Percentiles rank a stretch among this genome's conserved stretches.
Evolutionary conservation across 2,329 filamentous ascomycete genomes (phyloP).

Genomic region (Hyphodiscus sp.): DNA sequence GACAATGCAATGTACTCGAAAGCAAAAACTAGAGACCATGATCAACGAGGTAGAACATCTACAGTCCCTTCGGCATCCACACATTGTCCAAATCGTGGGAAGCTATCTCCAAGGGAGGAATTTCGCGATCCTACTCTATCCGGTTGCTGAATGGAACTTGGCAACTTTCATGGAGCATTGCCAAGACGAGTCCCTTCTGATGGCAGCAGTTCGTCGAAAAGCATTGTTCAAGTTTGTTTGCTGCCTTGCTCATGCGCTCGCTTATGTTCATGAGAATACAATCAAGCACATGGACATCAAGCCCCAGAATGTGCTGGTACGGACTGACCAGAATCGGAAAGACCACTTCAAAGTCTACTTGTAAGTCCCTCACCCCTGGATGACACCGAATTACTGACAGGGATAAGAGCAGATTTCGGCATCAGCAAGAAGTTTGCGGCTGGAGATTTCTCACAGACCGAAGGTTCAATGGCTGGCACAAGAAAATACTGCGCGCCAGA

Average conservation of each 20-base stretch:
- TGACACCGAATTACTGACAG: too few relatives aligned
- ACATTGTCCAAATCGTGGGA: slow-evolving; percentile 3
- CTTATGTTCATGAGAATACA: slow-evolving; percentile 1
- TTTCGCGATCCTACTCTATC: slow-evolving; percentile 2
- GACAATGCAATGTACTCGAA: not conserved
- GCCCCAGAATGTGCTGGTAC: slow-evolving; percentile 1
- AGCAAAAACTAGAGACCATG: not conserved
- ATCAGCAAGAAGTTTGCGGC: not conserved
- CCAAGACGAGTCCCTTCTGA: not conserved
- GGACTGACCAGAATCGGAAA: not conserved
- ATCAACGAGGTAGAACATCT: slow-evolving; percentile 1
- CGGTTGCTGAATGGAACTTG: slow-evolving; percentile 1
- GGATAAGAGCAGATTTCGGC: slow-evolving; percentile 1
- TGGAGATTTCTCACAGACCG: not conserved
- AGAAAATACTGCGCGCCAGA: slow-evolving; percentile 3
- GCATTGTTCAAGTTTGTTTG: not conserved
- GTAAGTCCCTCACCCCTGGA: too few relatives aligned
- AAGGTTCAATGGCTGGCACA: not conserved
- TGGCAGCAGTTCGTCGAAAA: not conserved
- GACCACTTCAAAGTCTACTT: not conserved
- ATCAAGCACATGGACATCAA: slow-evolving; percentile 6
- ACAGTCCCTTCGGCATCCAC: not conserved
- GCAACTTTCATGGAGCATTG: not conserved
- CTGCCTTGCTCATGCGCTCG: not conserved
- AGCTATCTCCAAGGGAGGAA: not conserved